These are phyloP conservation scores for Saprolegnia parasitica DNA, from an alignment of 352 stramenopile species.

Conservation along the genomic window DNA sequence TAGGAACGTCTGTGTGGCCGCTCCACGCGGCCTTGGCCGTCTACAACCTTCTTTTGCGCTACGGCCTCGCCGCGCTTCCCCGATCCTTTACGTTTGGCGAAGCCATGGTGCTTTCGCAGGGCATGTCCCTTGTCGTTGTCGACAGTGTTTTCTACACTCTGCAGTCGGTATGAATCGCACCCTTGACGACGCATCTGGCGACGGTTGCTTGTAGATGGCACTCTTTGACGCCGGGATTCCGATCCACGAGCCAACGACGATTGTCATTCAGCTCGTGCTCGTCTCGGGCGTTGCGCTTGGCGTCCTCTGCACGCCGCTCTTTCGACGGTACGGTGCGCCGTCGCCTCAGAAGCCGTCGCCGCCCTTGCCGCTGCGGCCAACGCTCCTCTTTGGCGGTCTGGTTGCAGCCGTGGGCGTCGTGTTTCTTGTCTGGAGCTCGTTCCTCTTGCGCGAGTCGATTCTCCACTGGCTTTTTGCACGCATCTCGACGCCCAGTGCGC, in stretches of 20 bases:
- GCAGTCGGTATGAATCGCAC: slow-evolving; percentile 34
- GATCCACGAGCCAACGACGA: slow-evolving; percentile 38
- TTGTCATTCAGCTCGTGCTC: slow-evolving; percentile 58
- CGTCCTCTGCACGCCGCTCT: slow-evolving; percentile 42
- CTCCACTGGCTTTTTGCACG: slow-evolving; percentile 55
- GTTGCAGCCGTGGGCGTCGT: slow-evolving; percentile 34
- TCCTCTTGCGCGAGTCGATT: slow-evolving; percentile 57
- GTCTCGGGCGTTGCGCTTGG: slow-evolving; percentile 48
- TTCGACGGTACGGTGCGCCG: slow-evolving; percentile 40
- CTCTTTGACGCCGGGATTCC: background rate
- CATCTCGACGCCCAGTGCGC: slow-evolving; percentile 36
- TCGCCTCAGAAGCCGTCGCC: slow-evolving; percentile 40
- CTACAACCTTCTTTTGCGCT: slow-evolving; percentile 31
- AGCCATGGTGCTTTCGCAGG: slow-evolving; percentile 58
- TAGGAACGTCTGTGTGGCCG: too few species aligned
- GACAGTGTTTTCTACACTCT: slow-evolving; percentile 49
- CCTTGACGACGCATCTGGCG: background rate
- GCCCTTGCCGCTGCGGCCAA: slow-evolving; percentile 32
- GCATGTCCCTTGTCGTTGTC: slow-evolving; percentile 43
- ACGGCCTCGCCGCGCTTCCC: slow-evolving; percentile 40
- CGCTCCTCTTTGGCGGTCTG: slow-evolving; percentile 34
- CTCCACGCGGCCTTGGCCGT: too few species aligned
- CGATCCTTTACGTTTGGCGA: slow-evolving; percentile 74
- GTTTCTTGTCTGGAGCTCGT: slow-evolving; percentile 45
- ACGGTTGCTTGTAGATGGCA: background rate